A percentile compares a stretch with the other conserved stretches of the same genome.
These are phyloP conservation scores for Colletotrichum endophyticum DNA, from an alignment of 2,329 filamentous ascomycete genomes.

Conservation along the genomic window DNA sequence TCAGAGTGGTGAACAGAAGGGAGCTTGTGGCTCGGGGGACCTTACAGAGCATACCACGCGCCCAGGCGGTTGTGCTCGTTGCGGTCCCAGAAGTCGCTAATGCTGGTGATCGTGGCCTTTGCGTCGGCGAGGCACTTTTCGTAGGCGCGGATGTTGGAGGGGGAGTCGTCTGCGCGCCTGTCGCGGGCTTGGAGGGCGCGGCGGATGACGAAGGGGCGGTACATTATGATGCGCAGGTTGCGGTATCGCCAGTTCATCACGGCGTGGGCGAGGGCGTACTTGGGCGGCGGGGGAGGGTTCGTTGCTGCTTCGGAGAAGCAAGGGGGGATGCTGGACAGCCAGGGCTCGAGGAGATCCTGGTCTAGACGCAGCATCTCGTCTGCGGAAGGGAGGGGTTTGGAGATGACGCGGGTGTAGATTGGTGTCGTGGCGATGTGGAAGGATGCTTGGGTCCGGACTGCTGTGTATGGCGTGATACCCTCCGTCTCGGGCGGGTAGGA, in stretches of 20 bases:
- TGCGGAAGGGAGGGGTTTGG: slow-evolving; percentile 44
- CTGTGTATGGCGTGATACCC: slow-evolving; percentile 47
- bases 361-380: slow-evolving; percentile 45
- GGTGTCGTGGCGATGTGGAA: slow-evolving; percentile 49
- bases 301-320: slow-evolving; percentile 38
- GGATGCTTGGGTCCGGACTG: slow-evolving; percentile 45
- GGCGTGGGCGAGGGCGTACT: slow-evolving; percentile 43
- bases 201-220: slow-evolving; percentile 49
- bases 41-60: slow-evolving; percentile 47
- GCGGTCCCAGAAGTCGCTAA: slow-evolving; percentile 40
- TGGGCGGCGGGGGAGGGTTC: slow-evolving; percentile 36
- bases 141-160: slow-evolving; percentile 22
- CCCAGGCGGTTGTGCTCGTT: slow-evolving; percentile 42
- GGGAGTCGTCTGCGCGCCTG: background rate
- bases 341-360: slow-evolving; percentile 39
- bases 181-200: slow-evolving; percentile 27
- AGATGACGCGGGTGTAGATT: slow-evolving; percentile 51
- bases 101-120: slow-evolving; percentile 41
- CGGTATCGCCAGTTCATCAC: slow-evolving; percentile 48
- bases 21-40: background rate
- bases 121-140: slow-evolving; percentile 43
- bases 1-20: background rate
- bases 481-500: slow-evolving; percentile 37
- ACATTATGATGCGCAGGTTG: slow-evolving; percentile 53
- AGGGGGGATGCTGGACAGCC: slow-evolving; percentile 37